These are phyloP conservation scores for Erodium texanum DNA, from an alignment of 441 rosid species.

Conservation along the genomic window DNA sequence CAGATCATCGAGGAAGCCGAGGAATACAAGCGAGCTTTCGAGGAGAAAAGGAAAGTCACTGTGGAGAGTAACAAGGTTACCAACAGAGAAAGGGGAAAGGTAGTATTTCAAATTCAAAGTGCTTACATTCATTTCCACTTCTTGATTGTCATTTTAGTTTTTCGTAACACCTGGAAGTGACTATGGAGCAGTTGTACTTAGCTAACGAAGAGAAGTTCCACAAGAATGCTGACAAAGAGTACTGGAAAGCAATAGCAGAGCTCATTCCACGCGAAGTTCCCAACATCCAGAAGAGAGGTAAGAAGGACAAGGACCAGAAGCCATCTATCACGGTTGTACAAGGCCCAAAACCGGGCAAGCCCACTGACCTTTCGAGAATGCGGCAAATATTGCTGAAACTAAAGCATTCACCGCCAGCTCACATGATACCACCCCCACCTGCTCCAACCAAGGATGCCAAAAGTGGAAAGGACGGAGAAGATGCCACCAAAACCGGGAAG, in stretches of 20 bases:
- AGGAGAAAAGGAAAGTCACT: constrained; percentile 57
- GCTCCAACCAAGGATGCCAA: constrained; percentile 37
- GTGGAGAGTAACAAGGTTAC: constrained; percentile 48
- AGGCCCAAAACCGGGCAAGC: constrained; percentile 90
- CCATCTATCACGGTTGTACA: constrained; percentile 48
- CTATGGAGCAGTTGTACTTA: constrained; percentile 35
- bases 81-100: constrained; percentile 74
- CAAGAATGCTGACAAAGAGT: constrained; percentile 58
- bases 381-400: constrained; percentile 58
- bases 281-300: constrained; percentile 55
- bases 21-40: constrained; percentile 43
- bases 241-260: constrained; percentile 85
- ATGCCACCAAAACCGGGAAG: too few relatives aligned
- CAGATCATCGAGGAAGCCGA: constrained; percentile 63
- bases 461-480: constrained; percentile 30
- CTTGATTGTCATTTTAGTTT: not conserved
- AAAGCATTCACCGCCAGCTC: constrained; percentile 67
- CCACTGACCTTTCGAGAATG: constrained; percentile 76
- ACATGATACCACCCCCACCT: constrained; percentile 51
- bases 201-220: constrained; percentile 61
- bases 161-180: not conserved
- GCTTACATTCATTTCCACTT: not conserved
- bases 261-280: constrained; percentile 82
- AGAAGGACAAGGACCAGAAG: constrained; percentile 63
- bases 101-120: constrained; percentile 9